A percentile compares a stretch with the other conserved stretches of the same genome.
Evolutionary conservation across 106 monocot genomes (phyloP).

Genomic region (Apostasia shenzhenica): DNA sequence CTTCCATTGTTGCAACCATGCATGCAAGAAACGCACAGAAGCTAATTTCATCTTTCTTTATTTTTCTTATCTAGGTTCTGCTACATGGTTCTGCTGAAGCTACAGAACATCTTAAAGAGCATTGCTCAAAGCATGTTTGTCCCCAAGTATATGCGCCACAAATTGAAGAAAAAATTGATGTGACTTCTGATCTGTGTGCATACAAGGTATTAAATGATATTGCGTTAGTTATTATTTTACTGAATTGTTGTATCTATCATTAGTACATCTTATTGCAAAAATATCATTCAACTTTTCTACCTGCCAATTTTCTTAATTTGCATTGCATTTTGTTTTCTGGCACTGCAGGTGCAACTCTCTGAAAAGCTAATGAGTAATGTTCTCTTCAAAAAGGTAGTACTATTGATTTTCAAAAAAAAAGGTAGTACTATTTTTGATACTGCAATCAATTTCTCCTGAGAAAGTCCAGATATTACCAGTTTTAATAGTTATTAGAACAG

Average conservation of each 20-base stretch:
- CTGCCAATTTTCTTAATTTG: neutral
- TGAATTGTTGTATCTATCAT: neutral
- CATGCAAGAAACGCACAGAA: too few relatives aligned
- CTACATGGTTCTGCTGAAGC: slow-evolving; percentile 98
- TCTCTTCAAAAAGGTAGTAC: slow-evolving; percentile 79
- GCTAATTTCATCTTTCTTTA: slow-evolving; percentile 3
- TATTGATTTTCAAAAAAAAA: neutral
- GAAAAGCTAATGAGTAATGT: slow-evolving; percentile 95
- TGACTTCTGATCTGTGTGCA: slow-evolving; percentile 93
- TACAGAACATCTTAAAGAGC: slow-evolving; percentile 95
- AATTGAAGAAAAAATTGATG: slow-evolving; percentile 95
- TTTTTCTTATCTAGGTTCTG: slow-evolving; percentile 50
- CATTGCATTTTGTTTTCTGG: slow-evolving; percentile 10
- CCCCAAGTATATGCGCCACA: slow-evolving; percentile 98
- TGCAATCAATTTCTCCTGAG: neutral
- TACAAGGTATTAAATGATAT: slow-evolving; percentile 64
- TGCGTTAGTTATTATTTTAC: neutral
- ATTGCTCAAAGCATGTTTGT: slow-evolving; percentile 69
- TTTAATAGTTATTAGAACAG: neutral
- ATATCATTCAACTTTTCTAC: neutral
- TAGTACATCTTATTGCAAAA: neutral
- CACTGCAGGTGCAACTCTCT: slow-evolving; percentile 78
- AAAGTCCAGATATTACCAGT: neutral
- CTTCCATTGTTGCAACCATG: too few relatives aligned
- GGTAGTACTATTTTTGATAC: neutral